Percentiles rank a stretch among this genome's conserved stretches.
These are phyloP conservation scores for Fusarium protoensiforme DNA, from an alignment of 2,329 filamentous ascomycete genomes.

Conservation along the genomic window DNA sequence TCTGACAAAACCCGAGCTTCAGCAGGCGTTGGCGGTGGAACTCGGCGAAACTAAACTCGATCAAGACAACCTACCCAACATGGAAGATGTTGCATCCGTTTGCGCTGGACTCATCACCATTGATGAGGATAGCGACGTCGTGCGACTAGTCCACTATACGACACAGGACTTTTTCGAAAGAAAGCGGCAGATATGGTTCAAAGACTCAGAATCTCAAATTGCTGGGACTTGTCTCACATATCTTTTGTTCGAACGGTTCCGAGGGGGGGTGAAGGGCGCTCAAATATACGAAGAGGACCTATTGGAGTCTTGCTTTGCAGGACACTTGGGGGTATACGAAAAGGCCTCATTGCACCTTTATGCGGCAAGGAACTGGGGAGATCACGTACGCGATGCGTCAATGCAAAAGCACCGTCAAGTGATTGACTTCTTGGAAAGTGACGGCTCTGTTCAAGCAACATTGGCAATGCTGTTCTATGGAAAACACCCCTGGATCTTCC, in stretches of 20 bases:
- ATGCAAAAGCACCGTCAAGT: neutral
- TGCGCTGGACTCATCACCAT: conserved; percentile 56
- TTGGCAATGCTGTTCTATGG: too few species aligned
- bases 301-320: too few species aligned
- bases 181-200: neutral
- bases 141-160: conserved; percentile 58
- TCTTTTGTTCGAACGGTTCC: neutral
- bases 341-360: conserved; percentile 37
- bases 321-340: too few species aligned
- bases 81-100: conserved; percentile 48
- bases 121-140: conserved; percentile 48
- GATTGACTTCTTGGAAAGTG: neutral
- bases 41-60: conserved; percentile 42
- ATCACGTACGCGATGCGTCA: conserved; percentile 41
- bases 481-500: too few species aligned
- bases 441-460: neutral
- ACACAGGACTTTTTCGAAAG: conserved; percentile 51
- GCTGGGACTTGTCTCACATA: neutral
- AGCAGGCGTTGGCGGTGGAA: conserved; percentile 55
- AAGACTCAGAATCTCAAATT: neutral
- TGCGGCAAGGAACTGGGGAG: conserved; percentile 47
- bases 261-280: neutral
- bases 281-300: too few species aligned
- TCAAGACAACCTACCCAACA: conserved; percentile 47
- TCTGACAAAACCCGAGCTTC: conserved; percentile 50